phyloP scores from a whole-genome alignment of 2,329 filamentous ascomycete species.

The Exophiala viscosa region DNA sequence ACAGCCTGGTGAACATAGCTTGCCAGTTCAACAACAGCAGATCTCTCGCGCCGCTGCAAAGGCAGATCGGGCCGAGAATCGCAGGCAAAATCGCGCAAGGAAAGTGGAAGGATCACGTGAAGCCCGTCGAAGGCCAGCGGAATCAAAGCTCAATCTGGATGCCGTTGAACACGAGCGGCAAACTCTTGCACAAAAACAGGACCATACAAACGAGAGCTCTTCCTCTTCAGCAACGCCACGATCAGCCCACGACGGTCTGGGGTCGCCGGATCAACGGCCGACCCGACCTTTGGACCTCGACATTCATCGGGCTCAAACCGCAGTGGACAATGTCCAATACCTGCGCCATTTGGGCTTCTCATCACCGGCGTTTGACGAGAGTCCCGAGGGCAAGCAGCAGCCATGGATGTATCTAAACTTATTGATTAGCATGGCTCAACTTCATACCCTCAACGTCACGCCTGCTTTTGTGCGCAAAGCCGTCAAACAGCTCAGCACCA shows the following conservation, averaged over 20 bases:
- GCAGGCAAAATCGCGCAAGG: slow-evolving; percentile 18
- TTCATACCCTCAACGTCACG: slow-evolving; percentile 81
- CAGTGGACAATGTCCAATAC: slow-evolving; percentile 68
- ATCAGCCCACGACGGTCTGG: slow-evolving; percentile 10
- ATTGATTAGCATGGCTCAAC: slow-evolving; percentile 74
- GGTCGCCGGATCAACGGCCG: slow-evolving; percentile 65
- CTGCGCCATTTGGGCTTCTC: slow-evolving; percentile 31
- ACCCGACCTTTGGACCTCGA: slow-evolving; percentile 74
- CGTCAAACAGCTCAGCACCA: slow-evolving; percentile 65
- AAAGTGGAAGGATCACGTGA: slow-evolving; percentile 38
- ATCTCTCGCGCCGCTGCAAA: slow-evolving; percentile 52
- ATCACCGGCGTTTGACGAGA: slow-evolving; percentile 13
- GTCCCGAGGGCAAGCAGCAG: slow-evolving; percentile 7
- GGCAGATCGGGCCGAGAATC: slow-evolving; percentile 33
- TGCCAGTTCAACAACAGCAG: slow-evolving; percentile 55
- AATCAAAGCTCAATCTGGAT: slow-evolving; percentile 25
- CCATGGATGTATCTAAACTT: slow-evolving; percentile 48
- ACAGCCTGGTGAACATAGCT: slow-evolving; percentile 42
- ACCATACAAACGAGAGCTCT: neutral
- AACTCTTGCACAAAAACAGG: neutral
- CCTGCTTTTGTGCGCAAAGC: slow-evolving; percentile 72
- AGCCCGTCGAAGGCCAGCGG: slow-evolving; percentile 40
- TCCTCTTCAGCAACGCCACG: slow-evolving; percentile 8
- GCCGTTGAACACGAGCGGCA: slow-evolving; percentile 4
- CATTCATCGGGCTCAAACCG: slow-evolving; percentile 70